Conservation (phyloP, 2,329 filamentous ascomycete genomes). For the Ophiostoma novo-ulmi region DNA sequence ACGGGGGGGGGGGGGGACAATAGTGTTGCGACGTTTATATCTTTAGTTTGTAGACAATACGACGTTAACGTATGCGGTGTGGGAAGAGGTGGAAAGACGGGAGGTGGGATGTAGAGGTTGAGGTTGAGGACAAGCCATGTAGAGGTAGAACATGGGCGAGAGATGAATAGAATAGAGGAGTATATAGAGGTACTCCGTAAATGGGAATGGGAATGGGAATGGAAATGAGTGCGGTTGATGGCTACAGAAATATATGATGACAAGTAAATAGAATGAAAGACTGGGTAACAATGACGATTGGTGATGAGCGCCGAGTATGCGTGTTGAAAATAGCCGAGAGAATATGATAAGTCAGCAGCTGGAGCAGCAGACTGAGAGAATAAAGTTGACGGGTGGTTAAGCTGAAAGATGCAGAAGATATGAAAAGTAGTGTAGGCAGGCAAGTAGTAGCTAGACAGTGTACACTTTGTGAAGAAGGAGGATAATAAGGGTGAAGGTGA, state of each 20-base stretch:
- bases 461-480: neutral
- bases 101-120: neutral
- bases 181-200: neutral
- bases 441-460: neutral
- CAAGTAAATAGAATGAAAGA: neutral
- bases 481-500: neutral
- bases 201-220: neutral
- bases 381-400: neutral
- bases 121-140: neutral
- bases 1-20: neutral
- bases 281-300: neutral
- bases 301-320: neutral
- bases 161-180: neutral
- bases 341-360: neutral
- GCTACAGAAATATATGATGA: neutral
- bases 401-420: neutral
- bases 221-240: neutral
- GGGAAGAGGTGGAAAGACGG: neutral
- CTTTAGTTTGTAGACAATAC: neutral
- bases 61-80: constrained; percentile 2
- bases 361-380: neutral
- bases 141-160: neutral
- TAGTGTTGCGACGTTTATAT: constrained; percentile 11
- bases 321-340: neutral
- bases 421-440: neutral